Conservation (phyloP, 805 yeast genomes). For the Dipodascopsis tothii region DNA sequence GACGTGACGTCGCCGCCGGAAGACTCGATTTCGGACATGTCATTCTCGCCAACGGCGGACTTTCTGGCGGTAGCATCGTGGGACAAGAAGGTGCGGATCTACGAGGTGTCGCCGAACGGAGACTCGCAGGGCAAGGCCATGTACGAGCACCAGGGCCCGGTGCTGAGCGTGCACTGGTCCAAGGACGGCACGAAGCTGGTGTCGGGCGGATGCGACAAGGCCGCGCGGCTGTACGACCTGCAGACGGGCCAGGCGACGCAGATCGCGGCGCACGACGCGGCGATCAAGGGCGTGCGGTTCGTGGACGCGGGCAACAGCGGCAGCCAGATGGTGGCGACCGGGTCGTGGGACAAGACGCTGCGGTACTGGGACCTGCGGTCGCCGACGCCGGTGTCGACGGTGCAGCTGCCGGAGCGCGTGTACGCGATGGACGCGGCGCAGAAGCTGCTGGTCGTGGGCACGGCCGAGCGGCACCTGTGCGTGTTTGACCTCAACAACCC, state of each 20-base stretch:
- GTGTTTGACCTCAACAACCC: constrained; percentile 74
- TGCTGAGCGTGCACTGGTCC: constrained; percentile 73
- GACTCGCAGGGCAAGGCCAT: constrained; percentile 80
- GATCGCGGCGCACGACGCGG: constrained; percentile 76
- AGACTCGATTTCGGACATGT: constrained; percentile 75
- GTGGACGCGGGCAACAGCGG: constrained; percentile 82
- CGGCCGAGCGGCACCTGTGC: constrained; percentile 79
- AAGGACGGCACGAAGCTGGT: constrained; percentile 78
- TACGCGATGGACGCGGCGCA: constrained; percentile 80
- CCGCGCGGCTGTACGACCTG: constrained; percentile 74
- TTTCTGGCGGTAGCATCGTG: constrained; percentile 76
- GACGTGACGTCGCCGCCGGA: constrained; percentile 66
- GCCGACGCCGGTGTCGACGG: constrained; percentile 66
- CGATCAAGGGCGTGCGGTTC: constrained; percentile 65
- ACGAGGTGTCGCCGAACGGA: constrained; percentile 73
- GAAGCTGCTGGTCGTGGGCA: constrained; percentile 80
- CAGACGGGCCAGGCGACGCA: constrained; percentile 75
- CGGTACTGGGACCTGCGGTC: constrained; percentile 92
- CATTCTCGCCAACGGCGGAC: constrained; percentile 83
- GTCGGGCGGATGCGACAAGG: constrained; percentile 87
- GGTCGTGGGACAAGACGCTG: constrained; percentile 94
- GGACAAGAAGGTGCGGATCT: constrained; percentile 91
- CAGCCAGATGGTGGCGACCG: constrained; percentile 72
- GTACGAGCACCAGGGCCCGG: constrained; percentile 86
- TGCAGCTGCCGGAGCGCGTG: constrained; percentile 81